A percentile compares a stretch with the other conserved stretches of the same genome.
These are phyloP conservation scores for Spiraea crenata DNA, from an alignment of 331 rosid genomes.

Conservation along the genomic window DNA sequence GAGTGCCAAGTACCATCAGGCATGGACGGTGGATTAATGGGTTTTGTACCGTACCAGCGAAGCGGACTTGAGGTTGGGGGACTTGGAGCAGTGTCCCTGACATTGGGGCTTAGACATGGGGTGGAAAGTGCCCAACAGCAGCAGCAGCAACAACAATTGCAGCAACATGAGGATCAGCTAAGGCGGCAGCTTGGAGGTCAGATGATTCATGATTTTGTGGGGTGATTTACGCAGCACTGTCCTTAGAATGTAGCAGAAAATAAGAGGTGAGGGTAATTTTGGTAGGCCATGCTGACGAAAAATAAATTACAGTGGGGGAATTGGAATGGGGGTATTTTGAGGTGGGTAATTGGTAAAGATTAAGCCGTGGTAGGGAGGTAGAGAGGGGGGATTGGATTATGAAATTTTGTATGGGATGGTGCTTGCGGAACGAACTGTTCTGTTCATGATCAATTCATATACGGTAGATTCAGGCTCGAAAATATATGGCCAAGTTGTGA, in stretches of 20 bases:
- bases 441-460: too few species aligned
- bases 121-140: constrained; percentile 56
- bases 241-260: not conserved
- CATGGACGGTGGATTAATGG: constrained; percentile 57
- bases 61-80: constrained; percentile 53
- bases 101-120: constrained; percentile 72
- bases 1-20: constrained; percentile 43
- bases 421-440: too few species aligned
- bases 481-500: too few species aligned
- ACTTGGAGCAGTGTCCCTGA: constrained; percentile 70
- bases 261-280: not conserved
- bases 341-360: too few species aligned
- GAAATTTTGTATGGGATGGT: too few species aligned
- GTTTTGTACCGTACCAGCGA: constrained; percentile 58
- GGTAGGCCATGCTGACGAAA: not conserved
- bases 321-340: too few species aligned
- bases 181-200: constrained; percentile 57
- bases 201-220: constrained; percentile 66
- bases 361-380: too few species aligned
- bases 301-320: not conserved
- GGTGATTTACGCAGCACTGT: constrained; percentile 29
- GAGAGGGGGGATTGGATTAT: too few species aligned
- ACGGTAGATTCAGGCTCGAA: too few species aligned
- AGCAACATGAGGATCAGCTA: constrained; percentile 52
- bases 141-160: constrained; percentile 39